A percentile compares a stretch with the other conserved stretches of the same genome.
These are phyloP conservation scores for Taiozyma sp. DNA, from an alignment of 1,139 yeast species.

Conservation along the genomic window DNA sequence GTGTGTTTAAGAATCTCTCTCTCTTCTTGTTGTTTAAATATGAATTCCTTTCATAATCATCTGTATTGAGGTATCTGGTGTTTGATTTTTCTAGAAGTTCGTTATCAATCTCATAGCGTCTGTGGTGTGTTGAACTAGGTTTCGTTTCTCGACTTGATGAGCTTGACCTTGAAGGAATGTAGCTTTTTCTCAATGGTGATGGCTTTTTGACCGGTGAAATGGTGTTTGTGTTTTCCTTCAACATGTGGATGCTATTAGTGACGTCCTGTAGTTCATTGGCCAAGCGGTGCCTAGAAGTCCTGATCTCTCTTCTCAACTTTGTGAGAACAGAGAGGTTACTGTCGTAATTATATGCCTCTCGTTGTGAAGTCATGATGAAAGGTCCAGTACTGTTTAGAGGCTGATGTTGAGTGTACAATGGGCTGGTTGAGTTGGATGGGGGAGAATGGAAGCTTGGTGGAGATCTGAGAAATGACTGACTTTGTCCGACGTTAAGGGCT, in stretches of 20 bases:
- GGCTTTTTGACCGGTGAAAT: constrained; percentile 11
- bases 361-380: neutral
- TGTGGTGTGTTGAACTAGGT: neutral
- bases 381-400: neutral
- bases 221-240: constrained; percentile 1
- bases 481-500: neutral
- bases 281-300: constrained; percentile 13
- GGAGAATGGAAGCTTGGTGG: too few species aligned
- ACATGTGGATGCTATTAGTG: constrained; percentile 3
- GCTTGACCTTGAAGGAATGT: constrained; percentile 2
- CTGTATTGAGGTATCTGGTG: constrained; percentile 12
- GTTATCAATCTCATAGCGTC: constrained; percentile 7
- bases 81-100: constrained; percentile 13
- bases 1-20: constrained; percentile 10
- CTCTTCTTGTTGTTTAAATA: constrained; percentile 14
- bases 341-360: constrained; percentile 4
- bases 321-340: constrained; percentile 19
- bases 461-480: neutral
- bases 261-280: constrained; percentile 1
- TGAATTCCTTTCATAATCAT: constrained; percentile 6
- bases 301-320: constrained; percentile 14
- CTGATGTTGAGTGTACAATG: neutral
- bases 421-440: too few species aligned
- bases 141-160: neutral
- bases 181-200: constrained; percentile 8